These are phyloP conservation scores for Neofusicoccum umdonicola DNA, from an alignment of 2,329 filamentous ascomycete species.

Conservation along the genomic window DNA sequence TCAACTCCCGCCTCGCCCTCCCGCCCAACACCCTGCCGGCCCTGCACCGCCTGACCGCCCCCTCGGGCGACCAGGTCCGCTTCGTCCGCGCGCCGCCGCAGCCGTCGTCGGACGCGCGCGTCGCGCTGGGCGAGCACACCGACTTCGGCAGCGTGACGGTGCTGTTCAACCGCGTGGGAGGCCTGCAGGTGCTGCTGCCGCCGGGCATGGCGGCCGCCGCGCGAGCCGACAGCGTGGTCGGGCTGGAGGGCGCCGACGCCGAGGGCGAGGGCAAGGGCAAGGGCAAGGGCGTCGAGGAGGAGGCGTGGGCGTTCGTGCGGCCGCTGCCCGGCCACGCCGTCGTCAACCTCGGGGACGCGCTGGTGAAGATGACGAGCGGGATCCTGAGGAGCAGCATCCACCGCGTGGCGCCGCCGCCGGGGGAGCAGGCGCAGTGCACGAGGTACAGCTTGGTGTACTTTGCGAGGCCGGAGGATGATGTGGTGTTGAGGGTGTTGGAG, in stretches of 20 bases:
- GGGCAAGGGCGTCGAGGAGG: slow-evolving; percentile 21
- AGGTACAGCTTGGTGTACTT: slow-evolving; percentile 58
- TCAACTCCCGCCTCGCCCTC: slow-evolving; percentile 42
- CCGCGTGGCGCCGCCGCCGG: slow-evolving; percentile 51
- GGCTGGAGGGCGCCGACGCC: not conserved
- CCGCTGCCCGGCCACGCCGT: slow-evolving; percentile 50
- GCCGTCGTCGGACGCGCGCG: slow-evolving; percentile 40
- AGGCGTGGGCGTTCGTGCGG: slow-evolving; percentile 53
- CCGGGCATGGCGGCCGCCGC: slow-evolving; percentile 27
- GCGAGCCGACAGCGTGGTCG: not conserved
- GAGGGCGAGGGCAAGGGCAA: not conserved
- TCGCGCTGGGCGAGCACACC: slow-evolving; percentile 53
- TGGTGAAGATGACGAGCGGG: slow-evolving; percentile 46
- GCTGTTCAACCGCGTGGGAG: slow-evolving; percentile 56
- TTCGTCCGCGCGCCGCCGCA: slow-evolving; percentile 49
- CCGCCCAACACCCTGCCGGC: slow-evolving; percentile 41
- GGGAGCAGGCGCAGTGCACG: slow-evolving; percentile 42
- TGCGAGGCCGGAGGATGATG: slow-evolving; percentile 44
- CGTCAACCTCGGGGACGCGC: slow-evolving; percentile 49
- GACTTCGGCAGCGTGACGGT: slow-evolving; percentile 58
- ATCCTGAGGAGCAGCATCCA: slow-evolving; percentile 45
- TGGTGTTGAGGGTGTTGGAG: slow-evolving; percentile 23
- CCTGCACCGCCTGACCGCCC: slow-evolving; percentile 45
- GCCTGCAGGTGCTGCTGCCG: slow-evolving; percentile 46
- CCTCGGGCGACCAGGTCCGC: slow-evolving; percentile 55